phyloP scores from a whole-genome alignment of 108 stramenopile genomes.

The Pelagomonas calceolata region DNA sequence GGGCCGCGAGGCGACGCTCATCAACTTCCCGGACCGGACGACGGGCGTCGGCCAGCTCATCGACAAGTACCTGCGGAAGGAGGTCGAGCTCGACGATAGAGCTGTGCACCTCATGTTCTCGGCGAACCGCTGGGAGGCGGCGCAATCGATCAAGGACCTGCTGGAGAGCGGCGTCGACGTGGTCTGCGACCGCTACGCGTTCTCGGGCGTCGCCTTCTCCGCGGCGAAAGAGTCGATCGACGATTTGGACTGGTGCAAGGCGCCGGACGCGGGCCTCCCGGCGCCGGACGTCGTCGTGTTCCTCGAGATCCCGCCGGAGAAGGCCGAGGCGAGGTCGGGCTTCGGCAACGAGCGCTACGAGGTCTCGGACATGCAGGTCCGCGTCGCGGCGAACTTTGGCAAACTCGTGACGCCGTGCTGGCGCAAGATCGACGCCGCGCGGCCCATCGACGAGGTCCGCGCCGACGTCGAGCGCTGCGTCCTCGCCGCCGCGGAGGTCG shows the following conservation, averaged over 20 bases:
- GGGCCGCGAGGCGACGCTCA: slow-evolving; percentile 69
- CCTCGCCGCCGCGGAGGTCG: not conserved
- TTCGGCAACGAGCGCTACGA: slow-evolving; percentile 54
- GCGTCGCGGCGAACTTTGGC: slow-evolving; percentile 22
- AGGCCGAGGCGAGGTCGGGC: slow-evolving; percentile 80
- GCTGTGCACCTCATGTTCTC: slow-evolving; percentile 94
- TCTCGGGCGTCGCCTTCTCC: slow-evolving; percentile 93
- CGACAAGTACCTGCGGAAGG: slow-evolving; percentile 66
- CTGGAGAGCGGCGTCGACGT: slow-evolving; percentile 58
- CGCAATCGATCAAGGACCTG: slow-evolving; percentile 30
- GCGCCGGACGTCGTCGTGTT: slow-evolving; percentile 93
- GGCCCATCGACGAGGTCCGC: slow-evolving; percentile 15
- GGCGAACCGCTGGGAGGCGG: slow-evolving; percentile 97
- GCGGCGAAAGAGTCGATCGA: slow-evolving; percentile 59
- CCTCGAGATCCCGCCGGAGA: slow-evolving; percentile 74
- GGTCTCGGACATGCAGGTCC: slow-evolving; percentile 20
- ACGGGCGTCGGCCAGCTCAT: slow-evolving; percentile 74
- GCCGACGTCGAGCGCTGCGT: slow-evolving; percentile 10
- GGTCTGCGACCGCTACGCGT: slow-evolving; percentile 91
- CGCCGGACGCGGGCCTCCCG: slow-evolving; percentile 83
- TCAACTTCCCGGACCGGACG: slow-evolving; percentile 18
- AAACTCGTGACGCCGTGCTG: slow-evolving; percentile 7
- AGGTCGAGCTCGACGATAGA: slow-evolving; percentile 71
- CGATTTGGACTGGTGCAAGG: slow-evolving; percentile 74
- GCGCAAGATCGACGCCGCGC: slow-evolving; percentile 17